Base-by-base conservation (phyloP, 805 yeast genomes). In the Teunomyces funiuensis region DNA sequence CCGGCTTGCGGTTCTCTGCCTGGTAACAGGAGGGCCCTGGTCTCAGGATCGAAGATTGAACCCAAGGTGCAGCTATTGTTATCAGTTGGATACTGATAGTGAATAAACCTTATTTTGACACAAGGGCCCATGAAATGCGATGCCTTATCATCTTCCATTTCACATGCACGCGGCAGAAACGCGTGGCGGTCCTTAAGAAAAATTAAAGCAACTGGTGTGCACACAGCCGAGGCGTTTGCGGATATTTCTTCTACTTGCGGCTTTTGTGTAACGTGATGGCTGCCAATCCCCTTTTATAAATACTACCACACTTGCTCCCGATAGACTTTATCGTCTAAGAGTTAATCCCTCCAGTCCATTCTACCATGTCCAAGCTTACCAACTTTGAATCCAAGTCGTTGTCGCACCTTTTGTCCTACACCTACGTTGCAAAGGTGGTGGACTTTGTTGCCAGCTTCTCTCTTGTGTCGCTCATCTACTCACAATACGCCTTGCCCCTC, bases 301-400 rank as follows among this genome's bases (percentile, higher is more conserved):
- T 31, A 31, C 20, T 16, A 31, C 25, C 5, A 10, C 13, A 31
- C n/a, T 31, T 31, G 14, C 34, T 31, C 31, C 23, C 11, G 23
- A 19, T 10, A 4, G 10, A 17, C 7, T n/a, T 7, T 11, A 17
- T 15, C 20, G 5, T n/a, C 8, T 10, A 13, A 11, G 10, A 18
- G n/a, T 8, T 22, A 17, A 9, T 25, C 25, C 13, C 6, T n/a
- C 11, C 3, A 17, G 4, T n/a, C 19, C n/a, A 5, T 10, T 25
- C 14, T 16, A 38, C 19, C 15, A 43, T 40, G 47, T 37, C 61
- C 11, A 44, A 50, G 39, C 23, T 37, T 14, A 45, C 42, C 17
- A 49, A 56, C 29, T 63, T 64, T 47, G 45, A 58, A 22, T 67
- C 73, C 34, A 55, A 61, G 47, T 50, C 71, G 11, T 33, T 64